Conservation (phyloP, 2,329 filamentous ascomycete species). For the Nigrospora osmanthi region DNA sequence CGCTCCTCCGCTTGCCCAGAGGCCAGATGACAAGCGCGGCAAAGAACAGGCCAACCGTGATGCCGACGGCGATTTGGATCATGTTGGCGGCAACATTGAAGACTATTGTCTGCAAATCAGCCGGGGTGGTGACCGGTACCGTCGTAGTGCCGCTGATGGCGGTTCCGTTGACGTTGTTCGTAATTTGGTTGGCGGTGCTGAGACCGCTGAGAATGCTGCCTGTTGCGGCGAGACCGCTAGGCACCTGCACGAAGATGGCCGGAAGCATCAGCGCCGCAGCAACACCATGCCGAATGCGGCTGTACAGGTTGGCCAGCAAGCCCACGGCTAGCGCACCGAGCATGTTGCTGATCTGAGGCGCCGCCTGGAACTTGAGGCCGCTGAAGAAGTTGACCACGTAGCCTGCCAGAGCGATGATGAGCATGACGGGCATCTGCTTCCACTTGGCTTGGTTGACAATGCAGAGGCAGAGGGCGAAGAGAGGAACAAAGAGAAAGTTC, state of each 20-base stretch:
- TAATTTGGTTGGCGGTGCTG: constrained; percentile 33
- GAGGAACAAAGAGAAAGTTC: constrained; percentile 65
- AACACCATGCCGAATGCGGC: constrained; percentile 45
- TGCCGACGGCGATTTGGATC: constrained; percentile 45
- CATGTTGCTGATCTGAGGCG: constrained; percentile 69
- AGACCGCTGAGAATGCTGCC: constrained; percentile 38
- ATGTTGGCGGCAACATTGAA: constrained; percentile 40
- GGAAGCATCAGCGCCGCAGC: constrained; percentile 38
- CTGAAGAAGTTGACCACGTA: constrained; percentile 73
- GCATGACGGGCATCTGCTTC: constrained; percentile 73
- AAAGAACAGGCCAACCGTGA: constrained; percentile 41
- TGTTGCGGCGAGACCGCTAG: constrained; percentile 37
- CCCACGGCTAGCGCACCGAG: constrained; percentile 72
- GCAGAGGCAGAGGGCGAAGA: constrained; percentile 59
- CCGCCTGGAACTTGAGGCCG: constrained; percentile 55
- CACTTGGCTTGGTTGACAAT: constrained; percentile 76
- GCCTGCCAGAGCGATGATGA: constrained; percentile 63
- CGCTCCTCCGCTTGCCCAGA: constrained; percentile 39
- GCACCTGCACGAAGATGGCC: constrained; percentile 40
- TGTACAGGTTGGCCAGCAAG: constrained; percentile 70
- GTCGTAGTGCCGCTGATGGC: constrained; percentile 25
- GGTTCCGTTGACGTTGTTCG: constrained; percentile 16
- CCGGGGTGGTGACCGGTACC: constrained; percentile 15
- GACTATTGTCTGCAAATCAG: constrained; percentile 24
- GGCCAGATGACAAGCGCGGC: constrained; percentile 41